phyloP scores from a whole-genome alignment of 495 filamentous ascomycete species.

The Filosporella fistucella region DNA sequence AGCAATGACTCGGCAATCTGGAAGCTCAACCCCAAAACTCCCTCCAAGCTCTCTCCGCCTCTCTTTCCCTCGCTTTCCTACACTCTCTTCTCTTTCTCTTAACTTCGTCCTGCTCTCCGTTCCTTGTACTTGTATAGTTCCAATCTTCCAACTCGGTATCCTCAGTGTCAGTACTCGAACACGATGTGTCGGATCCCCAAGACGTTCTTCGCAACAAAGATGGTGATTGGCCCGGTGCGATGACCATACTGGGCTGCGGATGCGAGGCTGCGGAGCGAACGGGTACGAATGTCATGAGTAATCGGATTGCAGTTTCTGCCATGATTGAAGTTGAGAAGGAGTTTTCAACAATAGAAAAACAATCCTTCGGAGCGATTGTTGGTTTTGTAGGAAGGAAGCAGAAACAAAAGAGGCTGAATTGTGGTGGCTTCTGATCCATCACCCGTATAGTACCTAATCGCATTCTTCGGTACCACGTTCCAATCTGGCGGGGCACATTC shows the following conservation, averaged over 20 bases:
- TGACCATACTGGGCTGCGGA: background rate
- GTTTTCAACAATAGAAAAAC: no score
- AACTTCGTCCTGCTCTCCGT: constrained; percentile 14
- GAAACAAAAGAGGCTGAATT: background rate
- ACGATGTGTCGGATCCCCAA: background rate
- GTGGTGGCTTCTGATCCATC: background rate
- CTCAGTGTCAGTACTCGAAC: background rate
- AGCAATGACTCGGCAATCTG: background rate
- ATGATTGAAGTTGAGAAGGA: no score
- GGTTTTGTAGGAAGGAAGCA: background rate
- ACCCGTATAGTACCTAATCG: background rate
- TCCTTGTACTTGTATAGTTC: background rate
- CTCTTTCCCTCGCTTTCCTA: background rate
- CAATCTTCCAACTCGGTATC: constrained; percentile 17
- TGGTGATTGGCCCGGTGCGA: background rate
- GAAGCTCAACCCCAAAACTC: constrained; percentile 17
- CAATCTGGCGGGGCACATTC: background rate
- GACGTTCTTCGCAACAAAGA: background rate
- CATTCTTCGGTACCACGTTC: background rate
- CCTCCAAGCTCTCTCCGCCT: constrained; percentile 11
- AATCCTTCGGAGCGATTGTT: no score
- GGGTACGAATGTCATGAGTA: constrained; percentile 5
- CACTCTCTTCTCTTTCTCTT: constrained; percentile 6
- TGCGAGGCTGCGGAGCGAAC: constrained; percentile 1
- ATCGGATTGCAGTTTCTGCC: constrained; percentile 20